Evolutionary conservation across 768 basidiomycete species (phyloP), one percentile per base, ranked within the genome.

Genomic region (Russula sp.): DNA sequence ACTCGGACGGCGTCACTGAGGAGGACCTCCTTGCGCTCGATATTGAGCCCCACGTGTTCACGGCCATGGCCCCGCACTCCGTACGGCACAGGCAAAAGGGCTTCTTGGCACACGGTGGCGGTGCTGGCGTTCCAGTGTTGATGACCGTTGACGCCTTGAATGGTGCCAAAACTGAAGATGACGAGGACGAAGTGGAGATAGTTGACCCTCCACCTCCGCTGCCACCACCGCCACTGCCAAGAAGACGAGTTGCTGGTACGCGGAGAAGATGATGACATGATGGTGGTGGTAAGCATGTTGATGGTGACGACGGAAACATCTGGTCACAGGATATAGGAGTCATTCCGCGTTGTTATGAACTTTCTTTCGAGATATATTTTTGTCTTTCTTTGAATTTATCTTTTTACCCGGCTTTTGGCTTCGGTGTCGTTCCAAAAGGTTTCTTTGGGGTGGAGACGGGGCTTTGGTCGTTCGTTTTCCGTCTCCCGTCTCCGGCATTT

Each of bases 61-160:
- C 75, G 60, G 79, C 77, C 25, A 73, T 82, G 14, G 77, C 83
- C 13, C 71, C 76, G 2, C 86, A 80, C 18, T 87, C 87, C 11
- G 81, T 22, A 7, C 20, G 76, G 43, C 77, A 77, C 54, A 82
- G 78, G 66, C 75, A 72, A 18, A 73, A 70, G 5, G 86, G 87
- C 2, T 92, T 90, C 64, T 74, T 90, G 22, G 85, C 87, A 4
- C 85, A 83, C 67, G 89, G 89, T 13, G 89, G 90, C 0, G 88
- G 80, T 10, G 88, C 85, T 25, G 90, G 90, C 0, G 60, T 69
- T 1, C 85, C 88, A 1, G 84, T 92, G 11, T 83, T 83, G 60
- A 84, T 89, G 82, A 86, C 81, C n/a, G 50, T 22, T 22, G 34
- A 41, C n/a, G 48, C n/a, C 10, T 20, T 50, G 11, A 34, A 51